Evolutionary conservation across 2,329 filamentous ascomycete genomes (phyloP), one percentile per base, ranked within the genome.

Genomic region (Pseudocercospora eumusae): DNA sequence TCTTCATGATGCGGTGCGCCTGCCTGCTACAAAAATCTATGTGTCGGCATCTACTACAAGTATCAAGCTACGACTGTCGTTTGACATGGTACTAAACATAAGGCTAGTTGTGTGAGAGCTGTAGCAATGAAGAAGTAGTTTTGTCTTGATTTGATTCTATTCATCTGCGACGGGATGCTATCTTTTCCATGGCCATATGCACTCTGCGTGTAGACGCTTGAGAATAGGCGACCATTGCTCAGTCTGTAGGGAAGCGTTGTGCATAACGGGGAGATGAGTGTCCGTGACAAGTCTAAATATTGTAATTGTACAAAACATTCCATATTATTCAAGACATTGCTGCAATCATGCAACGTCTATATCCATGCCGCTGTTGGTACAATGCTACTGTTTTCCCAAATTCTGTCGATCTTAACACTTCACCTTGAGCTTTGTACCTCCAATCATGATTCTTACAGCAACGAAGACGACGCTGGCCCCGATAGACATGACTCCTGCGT

Each of bases 401-500:
- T n/a, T 50, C 56, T 61, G 63, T 61, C 57, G 60, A 59, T 57
- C 4, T 68, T 56, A 72, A 20, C 68, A 63, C 61, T 73, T 74
- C 2, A 70, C 70, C 62, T 65, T 68, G 2, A 74, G 31, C 57
- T 72, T 73, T 4, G 31, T 54, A 2, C 72, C 72, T 2, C 60
- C 69, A 42, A 59, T 66, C 66, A 68, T 62, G 4, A 70, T 44
- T 36, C 74, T 67, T 21, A 75, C 62, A 2, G 59, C 65, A 2
- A 57, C 36, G 50, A 74, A 74, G 36, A 73, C 60, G 1, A 64
- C 59, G 7, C 64, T 69, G 1, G 70, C 70, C 1, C 59, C 68
- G 4, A 73, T 31, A 9, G 63, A 57, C 6, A 61, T 64, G 1
- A 75, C 70, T 6, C 73, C 74, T 36, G 66, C 73, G 49, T 70